Conservation (phyloP, 2,329 filamentous ascomycete species). For the Celoporthe dispersa region DNA sequence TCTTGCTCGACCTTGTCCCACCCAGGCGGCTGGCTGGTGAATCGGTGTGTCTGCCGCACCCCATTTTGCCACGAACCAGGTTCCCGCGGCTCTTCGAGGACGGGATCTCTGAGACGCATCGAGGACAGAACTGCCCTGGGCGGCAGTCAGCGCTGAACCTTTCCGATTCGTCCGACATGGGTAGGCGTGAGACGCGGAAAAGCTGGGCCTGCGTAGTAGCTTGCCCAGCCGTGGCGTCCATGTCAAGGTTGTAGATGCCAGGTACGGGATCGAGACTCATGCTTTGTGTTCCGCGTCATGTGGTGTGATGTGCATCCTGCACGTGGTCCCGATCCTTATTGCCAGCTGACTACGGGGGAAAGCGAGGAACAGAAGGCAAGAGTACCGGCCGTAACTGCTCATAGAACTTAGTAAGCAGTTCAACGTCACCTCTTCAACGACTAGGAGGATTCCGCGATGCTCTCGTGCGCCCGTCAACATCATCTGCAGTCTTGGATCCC, state of each 20-base stretch:
- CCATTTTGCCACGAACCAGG: neutral
- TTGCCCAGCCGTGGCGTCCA: neutral
- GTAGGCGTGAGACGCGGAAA: neutral
- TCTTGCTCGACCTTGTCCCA: neutral
- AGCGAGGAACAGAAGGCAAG: neutral
- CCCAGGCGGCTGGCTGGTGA: neutral
- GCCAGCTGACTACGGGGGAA: neutral
- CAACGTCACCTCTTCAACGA: neutral
- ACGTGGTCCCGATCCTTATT: neutral
- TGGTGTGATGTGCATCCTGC: neutral
- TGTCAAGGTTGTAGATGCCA: neutral
- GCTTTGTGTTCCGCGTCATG: neutral
- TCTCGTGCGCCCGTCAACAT: neutral
- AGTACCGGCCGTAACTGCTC: neutral
- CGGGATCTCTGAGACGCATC: neutral
- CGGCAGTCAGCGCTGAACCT: neutral
- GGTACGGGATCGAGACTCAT: conserved; percentile 1
- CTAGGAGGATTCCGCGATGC: neutral
- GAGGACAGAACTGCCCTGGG: neutral
- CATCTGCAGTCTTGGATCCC: neutral
- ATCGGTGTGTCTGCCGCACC: neutral
- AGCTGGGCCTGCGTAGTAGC: neutral
- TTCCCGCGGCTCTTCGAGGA: neutral
- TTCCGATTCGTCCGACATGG: conserved; percentile 1
- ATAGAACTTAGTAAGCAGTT: conserved; percentile 7